phyloP scores from a whole-genome alignment of 768 basidiomycete species.

The Suillus decipiens region DNA sequence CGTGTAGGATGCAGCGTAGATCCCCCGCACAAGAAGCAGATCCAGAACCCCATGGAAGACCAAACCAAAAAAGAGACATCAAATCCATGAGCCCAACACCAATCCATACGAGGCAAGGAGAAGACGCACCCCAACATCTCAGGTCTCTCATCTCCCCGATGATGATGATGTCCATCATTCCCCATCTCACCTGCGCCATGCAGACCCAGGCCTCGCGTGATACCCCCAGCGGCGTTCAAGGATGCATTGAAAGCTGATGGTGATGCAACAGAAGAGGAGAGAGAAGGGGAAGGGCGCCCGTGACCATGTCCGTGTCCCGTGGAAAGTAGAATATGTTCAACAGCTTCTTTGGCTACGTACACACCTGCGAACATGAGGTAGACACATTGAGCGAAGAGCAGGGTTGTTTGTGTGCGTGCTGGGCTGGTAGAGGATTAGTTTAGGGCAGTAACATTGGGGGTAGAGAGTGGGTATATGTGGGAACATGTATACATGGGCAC shows the following conservation, averaged over 20 bases:
- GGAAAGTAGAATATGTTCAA: slow-evolving; percentile 87
- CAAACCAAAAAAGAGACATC: background rate
- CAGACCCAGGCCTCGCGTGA: slow-evolving; percentile 21
- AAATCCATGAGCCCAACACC: background rate
- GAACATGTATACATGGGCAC: background rate
- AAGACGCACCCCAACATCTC: slow-evolving; percentile 42
- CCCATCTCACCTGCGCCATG: slow-evolving; percentile 25
- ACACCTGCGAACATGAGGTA: slow-evolving; percentile 94
- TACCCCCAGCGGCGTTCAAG: slow-evolving; percentile 3
- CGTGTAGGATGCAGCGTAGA: background rate
- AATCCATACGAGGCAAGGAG: background rate
- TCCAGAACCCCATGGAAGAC: background rate
- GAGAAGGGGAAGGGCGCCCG: slow-evolving; percentile 23
- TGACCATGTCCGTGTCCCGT: slow-evolving; percentile 79
- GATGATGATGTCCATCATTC: slow-evolving; percentile 57
- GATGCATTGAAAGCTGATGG: background rate
- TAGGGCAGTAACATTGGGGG: background rate
- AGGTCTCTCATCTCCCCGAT: slow-evolving; percentile 59
- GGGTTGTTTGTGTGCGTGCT: slow-evolving; percentile 65
- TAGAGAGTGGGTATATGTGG: background rate
- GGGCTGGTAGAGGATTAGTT: slow-evolving; percentile 41
- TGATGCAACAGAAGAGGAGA: background rate
- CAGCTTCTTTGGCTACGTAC: slow-evolving; percentile 95
- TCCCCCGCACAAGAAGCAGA: background rate
- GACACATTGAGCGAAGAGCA: slow-evolving; percentile 87